These are phyloP conservation scores for Quercus phellos DNA, from an alignment of 331 rosid species.

Conservation along the genomic window DNA sequence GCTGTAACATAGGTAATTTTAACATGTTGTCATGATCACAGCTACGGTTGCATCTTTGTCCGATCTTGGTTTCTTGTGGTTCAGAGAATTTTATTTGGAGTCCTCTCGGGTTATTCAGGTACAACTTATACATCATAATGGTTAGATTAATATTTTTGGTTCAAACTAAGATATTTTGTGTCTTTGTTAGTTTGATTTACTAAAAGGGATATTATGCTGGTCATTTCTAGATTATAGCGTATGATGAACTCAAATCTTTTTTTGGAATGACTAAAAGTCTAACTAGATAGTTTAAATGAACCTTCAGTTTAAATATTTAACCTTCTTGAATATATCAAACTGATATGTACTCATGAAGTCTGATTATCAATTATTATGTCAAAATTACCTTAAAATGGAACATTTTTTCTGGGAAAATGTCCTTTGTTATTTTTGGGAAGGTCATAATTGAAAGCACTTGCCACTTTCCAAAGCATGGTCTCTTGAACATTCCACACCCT, in stretches of 20 bases:
- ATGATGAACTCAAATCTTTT: background rate
- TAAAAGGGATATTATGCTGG: background rate
- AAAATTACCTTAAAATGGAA: background rate
- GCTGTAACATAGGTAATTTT: conserved; percentile 25
- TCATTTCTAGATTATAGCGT: background rate
- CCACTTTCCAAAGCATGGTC: no score
- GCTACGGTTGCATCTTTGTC: conserved; percentile 78
- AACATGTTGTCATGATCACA: conserved; percentile 37
- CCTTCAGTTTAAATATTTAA: background rate
- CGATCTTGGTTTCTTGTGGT: conserved; percentile 99
- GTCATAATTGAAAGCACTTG: background rate
- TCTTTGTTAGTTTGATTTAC: background rate
- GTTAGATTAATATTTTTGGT: background rate
- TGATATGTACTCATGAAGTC: conserved; percentile 9
- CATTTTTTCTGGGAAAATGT: background rate
- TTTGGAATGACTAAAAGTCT: background rate
- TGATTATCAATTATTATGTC: background rate
- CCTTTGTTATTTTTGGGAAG: background rate
- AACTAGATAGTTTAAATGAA: conserved; percentile 16
- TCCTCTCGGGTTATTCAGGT: conserved; percentile 99
- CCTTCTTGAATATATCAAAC: conserved; percentile 22
- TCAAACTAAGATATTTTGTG: background rate
- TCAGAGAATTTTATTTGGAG: conserved; percentile 92
- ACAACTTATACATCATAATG: conserved; percentile 12
- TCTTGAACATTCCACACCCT: no score